Percentiles rank a stretch among this genome's conserved stretches.
phyloP scores from a whole-genome alignment of 495 filamentous ascomycete genomes.

The Cercophora samala region DNA sequence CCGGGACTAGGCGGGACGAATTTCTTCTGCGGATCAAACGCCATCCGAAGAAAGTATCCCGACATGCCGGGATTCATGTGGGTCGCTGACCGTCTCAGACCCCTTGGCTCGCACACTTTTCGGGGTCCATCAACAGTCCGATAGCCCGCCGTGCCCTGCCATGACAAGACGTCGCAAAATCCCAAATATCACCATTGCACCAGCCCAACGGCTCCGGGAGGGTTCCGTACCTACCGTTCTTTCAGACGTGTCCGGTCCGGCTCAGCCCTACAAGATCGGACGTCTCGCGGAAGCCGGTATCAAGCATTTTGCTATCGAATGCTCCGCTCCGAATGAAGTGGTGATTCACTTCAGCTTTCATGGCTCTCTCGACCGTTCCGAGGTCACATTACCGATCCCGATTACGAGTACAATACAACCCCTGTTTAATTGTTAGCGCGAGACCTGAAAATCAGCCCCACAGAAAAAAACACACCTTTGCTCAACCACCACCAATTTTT shows the following conservation, averaged over 20 bases:
- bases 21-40: slow-evolving; percentile 13
- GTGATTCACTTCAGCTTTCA: neutral
- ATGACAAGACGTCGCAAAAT: neutral
- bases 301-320: too few species aligned
- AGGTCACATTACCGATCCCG: neutral
- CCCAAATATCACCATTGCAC: slow-evolving; percentile 2
- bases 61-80: neutral
- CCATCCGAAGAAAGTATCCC: slow-evolving; percentile 16
- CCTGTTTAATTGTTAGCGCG: too few species aligned
- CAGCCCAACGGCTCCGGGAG: slow-evolving; percentile 3
- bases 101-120: slow-evolving; percentile 1
- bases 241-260: neutral
- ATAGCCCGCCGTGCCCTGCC: slow-evolving; percentile 1
- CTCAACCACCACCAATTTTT: too few species aligned
- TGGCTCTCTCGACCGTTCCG: neutral
- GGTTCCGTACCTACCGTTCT: neutral
- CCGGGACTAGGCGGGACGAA: slow-evolving; percentile 1
- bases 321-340: neutral
- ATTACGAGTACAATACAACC: neutral
- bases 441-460: too few species aligned
- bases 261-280: neutral
- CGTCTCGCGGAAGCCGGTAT: neutral
- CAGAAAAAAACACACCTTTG: too few species aligned
- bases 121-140: slow-evolving; percentile 12
- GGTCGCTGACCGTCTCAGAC: neutral